phyloP scores from a whole-genome alignment of 371 early-diverging fungal genomes.

The Mucor irregularis region DNA sequence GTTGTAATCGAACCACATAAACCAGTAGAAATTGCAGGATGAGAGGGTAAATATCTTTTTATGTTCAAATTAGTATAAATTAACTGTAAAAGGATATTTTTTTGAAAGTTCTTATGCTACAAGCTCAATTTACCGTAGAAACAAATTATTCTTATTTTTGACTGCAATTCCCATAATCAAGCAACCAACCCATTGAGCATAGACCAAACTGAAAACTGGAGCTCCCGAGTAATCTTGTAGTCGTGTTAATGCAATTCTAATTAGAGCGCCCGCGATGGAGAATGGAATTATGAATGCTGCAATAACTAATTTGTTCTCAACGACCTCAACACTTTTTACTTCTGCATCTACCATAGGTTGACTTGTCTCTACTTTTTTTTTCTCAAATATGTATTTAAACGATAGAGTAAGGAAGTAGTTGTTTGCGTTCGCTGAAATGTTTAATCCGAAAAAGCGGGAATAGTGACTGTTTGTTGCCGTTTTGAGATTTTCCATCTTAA shows the following conservation, averaged over 20 bases:
- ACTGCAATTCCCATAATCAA: conserved; percentile 62
- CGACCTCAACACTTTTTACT: conserved; percentile 5
- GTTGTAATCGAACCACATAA: conserved; percentile 88
- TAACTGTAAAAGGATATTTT: neutral
- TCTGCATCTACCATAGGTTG: neutral
- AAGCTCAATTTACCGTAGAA: conserved; percentile 14
- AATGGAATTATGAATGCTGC: conserved; percentile 53
- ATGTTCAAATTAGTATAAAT: conserved; percentile 2
- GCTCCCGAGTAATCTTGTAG: conserved; percentile 59
- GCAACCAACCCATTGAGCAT: conserved; percentile 77
- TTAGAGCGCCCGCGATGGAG: conserved; percentile 66
- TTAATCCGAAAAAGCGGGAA: conserved; percentile 8
- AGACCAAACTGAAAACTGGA: conserved; percentile 65
- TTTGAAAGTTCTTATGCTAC: neutral
- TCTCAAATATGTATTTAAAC: too few relatives aligned
- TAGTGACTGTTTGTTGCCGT: conserved; percentile 8
- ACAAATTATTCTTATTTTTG: conserved; percentile 19
- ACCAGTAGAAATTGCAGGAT: conserved; percentile 70
- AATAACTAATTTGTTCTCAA: conserved; percentile 41
- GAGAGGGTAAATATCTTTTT: conserved; percentile 52
- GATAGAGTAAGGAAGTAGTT: too few relatives aligned
- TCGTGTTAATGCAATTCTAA: conserved; percentile 57
- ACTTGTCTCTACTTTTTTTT: neutral
- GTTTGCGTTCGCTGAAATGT: too few relatives aligned
- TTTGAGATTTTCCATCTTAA: neutral